Evolutionary conservation across 305 asterid species (phyloP).

Genomic region (Fraxinus sp.): DNA sequence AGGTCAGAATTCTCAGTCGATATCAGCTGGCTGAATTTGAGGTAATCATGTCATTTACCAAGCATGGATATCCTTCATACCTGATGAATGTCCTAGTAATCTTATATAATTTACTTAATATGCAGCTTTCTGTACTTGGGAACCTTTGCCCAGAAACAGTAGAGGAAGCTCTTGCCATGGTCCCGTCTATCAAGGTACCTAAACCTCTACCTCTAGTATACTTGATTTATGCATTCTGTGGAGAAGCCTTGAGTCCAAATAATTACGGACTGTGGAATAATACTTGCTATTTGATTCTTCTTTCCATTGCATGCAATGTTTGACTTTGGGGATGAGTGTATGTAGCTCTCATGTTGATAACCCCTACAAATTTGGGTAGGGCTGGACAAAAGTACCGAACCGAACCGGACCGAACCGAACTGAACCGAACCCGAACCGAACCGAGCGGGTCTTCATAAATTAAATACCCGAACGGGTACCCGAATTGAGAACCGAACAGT

Average conservation of each 20-base stretch:
- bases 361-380: not conserved
- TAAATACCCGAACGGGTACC: too few relatives aligned
- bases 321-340: not conserved
- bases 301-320: not conserved
- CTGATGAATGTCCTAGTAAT: not conserved
- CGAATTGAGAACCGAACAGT: too few relatives aligned
- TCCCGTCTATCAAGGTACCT: constrained; percentile 80
- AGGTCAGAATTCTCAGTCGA: constrained; percentile 52
- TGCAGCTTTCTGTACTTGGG: constrained; percentile 78
- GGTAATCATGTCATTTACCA: constrained; percentile 33
- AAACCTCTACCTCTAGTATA: not conserved
- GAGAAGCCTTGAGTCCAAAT: not conserved
- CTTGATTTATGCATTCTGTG: not conserved
- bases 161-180: constrained; percentile 88
- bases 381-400: too few relatives aligned
- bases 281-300: not conserved
- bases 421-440: too few relatives aligned
- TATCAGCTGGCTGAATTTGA: constrained; percentile 85
- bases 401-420: too few relatives aligned
- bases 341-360: not conserved
- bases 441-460: too few relatives aligned
- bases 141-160: constrained; percentile 89
- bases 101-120: not conserved
- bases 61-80: not conserved
- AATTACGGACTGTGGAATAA: not conserved